phyloP scores from a whole-genome alignment of 192 early-diverging fungal genomes.

The Backusella tuberculispora region DNA sequence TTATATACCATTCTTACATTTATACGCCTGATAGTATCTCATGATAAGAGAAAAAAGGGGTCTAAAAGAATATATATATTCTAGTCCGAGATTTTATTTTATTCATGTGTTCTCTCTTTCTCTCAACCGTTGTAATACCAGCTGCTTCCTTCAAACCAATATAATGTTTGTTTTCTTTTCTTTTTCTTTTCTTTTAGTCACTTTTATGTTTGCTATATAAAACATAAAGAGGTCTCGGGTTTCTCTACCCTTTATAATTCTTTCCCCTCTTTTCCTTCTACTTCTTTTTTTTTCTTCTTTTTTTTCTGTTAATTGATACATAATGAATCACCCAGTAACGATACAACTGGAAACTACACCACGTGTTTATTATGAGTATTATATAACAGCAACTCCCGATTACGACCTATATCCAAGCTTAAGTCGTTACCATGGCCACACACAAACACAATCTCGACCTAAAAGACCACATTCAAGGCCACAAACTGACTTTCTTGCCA shows the following conservation, averaged over 20 bases:
- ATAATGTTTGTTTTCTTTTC: slow-evolving; percentile 2
- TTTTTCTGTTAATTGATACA: no score
- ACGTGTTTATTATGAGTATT: slow-evolving; percentile 32
- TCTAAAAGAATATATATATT: neutral
- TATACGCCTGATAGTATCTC: neutral
- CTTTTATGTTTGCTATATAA: slow-evolving; percentile 14
- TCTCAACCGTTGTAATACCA: neutral
- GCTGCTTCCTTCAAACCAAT: slow-evolving; percentile 10
- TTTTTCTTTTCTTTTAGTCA: neutral
- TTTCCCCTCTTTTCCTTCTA: neutral
- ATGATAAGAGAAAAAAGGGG: neutral
- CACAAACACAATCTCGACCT: slow-evolving; percentile 11
- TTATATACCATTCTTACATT: neutral
- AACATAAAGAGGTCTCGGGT: slow-evolving; percentile 5
- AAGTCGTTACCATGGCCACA: slow-evolving; percentile 24
- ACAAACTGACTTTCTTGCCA: slow-evolving; percentile 2
- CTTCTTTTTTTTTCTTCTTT: neutral
- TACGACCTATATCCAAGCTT: slow-evolving; percentile 38
- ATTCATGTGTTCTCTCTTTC: slow-evolving; percentile 8
- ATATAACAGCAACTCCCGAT: slow-evolving; percentile 21
- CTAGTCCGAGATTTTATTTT: neutral
- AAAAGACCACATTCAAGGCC: slow-evolving; percentile 4
- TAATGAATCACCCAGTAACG: neutral
- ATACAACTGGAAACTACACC: slow-evolving; percentile 26
- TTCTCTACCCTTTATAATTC: neutral